Evolutionary conservation across 768 basidiomycete species (phyloP), one percentile per base, ranked within the genome.

Genomic region (Auriscalpium orientale): DNA sequence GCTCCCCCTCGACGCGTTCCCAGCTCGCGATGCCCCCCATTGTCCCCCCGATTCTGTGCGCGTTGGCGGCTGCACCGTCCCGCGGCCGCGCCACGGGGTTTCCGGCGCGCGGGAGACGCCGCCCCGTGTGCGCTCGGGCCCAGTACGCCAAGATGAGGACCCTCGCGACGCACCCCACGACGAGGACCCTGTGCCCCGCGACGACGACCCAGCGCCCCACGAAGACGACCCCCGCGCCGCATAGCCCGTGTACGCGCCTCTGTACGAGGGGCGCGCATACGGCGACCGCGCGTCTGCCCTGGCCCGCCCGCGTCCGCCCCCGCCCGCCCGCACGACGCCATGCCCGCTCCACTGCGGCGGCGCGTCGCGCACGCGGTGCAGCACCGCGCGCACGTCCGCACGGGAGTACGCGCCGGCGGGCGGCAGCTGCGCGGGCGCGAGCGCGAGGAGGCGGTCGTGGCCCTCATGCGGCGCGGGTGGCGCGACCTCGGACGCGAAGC

Each of bases 401-500:
- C 67, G 74, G 53, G 79, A 72, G 69, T 86, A 87, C 28, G 28
- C 28, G 53, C 67, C 70, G 40, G 75, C 65, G 54, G 71, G 68
- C 15, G 70, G 70, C 49, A 72, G 69, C 56, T 78, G 71, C 51
- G 67, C 65, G 35, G 70, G 69, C 12, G 55, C 65, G 40, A 78
- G 64, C 58, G 64, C 58, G 22, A 75, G 56, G 62, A 89, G 78
- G 49, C 80, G 79, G 58, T 90, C 75, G 67, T 84, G 82, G 18
- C 83, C 87, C 74, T 91, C 90, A 37, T 72, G 63, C 38, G 75
- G 62, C 20, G 66, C 66, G 33, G 89, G 89, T 28, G 72, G 65
- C 64, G 74, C 72, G 64, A 83, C 86, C 61, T 84, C 81, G 49
- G 76, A 72, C 48, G 77, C 77, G 68, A 92, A 89, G 52, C 80